Conservation (phyloP, 2,329 filamentous ascomycete species). For the Blastomyces emzantsi region DNA sequence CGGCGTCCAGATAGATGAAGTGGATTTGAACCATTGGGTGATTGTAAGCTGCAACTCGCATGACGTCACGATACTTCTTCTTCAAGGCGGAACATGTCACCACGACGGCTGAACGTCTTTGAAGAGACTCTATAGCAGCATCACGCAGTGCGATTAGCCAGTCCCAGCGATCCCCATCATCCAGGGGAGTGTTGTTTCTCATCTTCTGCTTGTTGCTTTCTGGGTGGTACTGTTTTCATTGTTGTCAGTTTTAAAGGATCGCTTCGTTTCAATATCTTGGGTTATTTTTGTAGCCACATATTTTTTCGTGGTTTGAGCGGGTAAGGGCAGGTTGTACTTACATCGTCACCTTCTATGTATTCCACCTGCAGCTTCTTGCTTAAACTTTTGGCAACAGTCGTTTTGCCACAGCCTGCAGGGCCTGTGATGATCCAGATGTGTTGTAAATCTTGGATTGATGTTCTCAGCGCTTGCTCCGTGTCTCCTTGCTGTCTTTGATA, state of each 20-base stretch:
- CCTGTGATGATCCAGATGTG: conserved; percentile 77
- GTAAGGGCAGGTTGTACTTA: conserved; percentile 36
- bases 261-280: background rate
- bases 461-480: background rate
- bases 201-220: conserved; percentile 83
- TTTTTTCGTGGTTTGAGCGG: background rate
- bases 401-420: conserved; percentile 71
- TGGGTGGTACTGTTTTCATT: conserved; percentile 35
- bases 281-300: background rate
- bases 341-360: conserved; percentile 70
- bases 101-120: conserved; percentile 59
- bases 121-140: conserved; percentile 46
- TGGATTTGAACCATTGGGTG: conserved; percentile 66
- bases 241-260: conserved; percentile 6
- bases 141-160: conserved; percentile 78
- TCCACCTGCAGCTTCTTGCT: conserved; percentile 55
- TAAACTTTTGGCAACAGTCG: conserved; percentile 60
- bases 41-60: conserved; percentile 70
- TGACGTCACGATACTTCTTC: conserved; percentile 91
- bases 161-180: conserved; percentile 93
- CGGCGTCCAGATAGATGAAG: conserved; percentile 82
- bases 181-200: conserved; percentile 71
- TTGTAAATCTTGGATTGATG: conserved; percentile 30
- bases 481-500: background rate
- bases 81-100: conserved; percentile 94